These are phyloP conservation scores for Coemansia sp. DNA, from an alignment of 192 early-diverging fungal species.

Conservation along the genomic window DNA sequence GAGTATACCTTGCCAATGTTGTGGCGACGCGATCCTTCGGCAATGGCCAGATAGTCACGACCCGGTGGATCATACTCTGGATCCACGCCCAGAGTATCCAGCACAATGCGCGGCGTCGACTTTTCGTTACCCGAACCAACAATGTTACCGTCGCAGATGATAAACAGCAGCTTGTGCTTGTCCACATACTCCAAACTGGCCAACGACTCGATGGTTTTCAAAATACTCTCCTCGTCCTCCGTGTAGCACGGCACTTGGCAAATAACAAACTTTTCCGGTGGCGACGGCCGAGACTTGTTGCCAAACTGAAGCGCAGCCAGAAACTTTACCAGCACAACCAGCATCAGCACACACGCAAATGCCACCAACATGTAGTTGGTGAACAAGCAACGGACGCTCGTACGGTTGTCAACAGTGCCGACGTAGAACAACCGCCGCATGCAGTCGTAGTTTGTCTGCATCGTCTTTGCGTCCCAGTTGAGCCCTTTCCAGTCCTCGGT, in stretches of 20 bases:
- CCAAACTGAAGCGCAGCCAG: conserved; percentile 79
- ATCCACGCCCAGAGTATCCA: conserved; percentile 90
- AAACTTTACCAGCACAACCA: conserved; percentile 82
- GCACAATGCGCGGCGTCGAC: conserved; percentile 94
- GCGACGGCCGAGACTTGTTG: conserved; percentile 65
- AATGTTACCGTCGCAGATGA: conserved; percentile 91
- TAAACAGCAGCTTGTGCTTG: conserved; percentile 84
- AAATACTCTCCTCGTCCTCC: conserved; percentile 81
- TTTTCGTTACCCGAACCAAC: conserved; percentile 93
- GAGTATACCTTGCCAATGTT: too few species aligned
- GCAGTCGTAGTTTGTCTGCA: conserved; percentile 64
- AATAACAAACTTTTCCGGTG: conserved; percentile 92
- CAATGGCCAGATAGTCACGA: not conserved
- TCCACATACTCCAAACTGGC: conserved; percentile 78
- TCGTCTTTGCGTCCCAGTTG: conserved; percentile 12
- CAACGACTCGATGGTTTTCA: conserved; percentile 81
- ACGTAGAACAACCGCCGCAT: conserved; percentile 83
- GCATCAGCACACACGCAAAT: conserved; percentile 73
- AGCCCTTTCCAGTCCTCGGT: conserved; percentile 47
- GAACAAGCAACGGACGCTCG: conserved; percentile 71
- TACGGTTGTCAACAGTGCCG: conserved; percentile 77
- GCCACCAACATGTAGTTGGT: conserved; percentile 85
- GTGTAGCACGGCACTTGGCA: conserved; percentile 96
- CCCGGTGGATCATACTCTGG: conserved; percentile 73
- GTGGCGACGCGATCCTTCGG: too few species aligned